Conservation (phyloP, 768 basidiomycete genomes). For the Leccinellum albellum region DNA sequence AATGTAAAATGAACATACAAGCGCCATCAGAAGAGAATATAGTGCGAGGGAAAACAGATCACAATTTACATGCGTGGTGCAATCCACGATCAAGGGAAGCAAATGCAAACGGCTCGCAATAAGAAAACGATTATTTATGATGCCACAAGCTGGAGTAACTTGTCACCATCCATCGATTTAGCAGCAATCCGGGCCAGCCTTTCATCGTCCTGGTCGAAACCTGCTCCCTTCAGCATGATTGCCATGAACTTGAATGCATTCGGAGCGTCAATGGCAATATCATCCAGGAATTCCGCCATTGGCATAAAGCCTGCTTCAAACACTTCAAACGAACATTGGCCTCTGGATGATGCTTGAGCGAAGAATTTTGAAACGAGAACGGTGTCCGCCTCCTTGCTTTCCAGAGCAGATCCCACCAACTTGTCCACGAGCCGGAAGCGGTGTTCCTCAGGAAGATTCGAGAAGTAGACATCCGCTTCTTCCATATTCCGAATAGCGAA, state of each 20-base stretch:
- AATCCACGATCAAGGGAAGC: too few species aligned
- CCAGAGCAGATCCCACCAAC: slow-evolving; percentile 68
- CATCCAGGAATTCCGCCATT: slow-evolving; percentile 76
- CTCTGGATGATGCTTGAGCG: slow-evolving; percentile 54
- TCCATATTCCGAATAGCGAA: slow-evolving; percentile 78
- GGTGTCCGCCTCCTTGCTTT: slow-evolving; percentile 79
- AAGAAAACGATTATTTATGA: slow-evolving; percentile 24
- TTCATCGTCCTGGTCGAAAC: slow-evolving; percentile 55
- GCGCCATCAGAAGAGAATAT: too few species aligned
- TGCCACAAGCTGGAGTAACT: slow-evolving; percentile 56
- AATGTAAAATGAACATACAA: too few species aligned
- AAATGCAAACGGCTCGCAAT: slow-evolving; percentile 10
- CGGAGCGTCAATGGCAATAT: slow-evolving; percentile 87
- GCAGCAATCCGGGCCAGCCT: slow-evolving; percentile 51
- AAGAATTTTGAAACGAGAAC: slow-evolving; percentile 77
- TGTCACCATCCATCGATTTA: slow-evolving; percentile 59
- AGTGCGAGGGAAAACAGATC: too few species aligned
- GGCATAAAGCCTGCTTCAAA: slow-evolving; percentile 75
- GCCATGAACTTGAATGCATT: slow-evolving; percentile 77
- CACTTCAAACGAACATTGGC: slow-evolving; percentile 50
- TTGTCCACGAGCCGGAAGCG: slow-evolving; percentile 69
- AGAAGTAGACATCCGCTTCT: slow-evolving; percentile 87
- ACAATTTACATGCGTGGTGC: too few species aligned
- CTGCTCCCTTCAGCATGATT: slow-evolving; percentile 66
- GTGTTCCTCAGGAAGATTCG: slow-evolving; percentile 60